Base-by-base conservation (phyloP, 352 stramenopile genomes). In the Pythium phragmiticola region DNA sequence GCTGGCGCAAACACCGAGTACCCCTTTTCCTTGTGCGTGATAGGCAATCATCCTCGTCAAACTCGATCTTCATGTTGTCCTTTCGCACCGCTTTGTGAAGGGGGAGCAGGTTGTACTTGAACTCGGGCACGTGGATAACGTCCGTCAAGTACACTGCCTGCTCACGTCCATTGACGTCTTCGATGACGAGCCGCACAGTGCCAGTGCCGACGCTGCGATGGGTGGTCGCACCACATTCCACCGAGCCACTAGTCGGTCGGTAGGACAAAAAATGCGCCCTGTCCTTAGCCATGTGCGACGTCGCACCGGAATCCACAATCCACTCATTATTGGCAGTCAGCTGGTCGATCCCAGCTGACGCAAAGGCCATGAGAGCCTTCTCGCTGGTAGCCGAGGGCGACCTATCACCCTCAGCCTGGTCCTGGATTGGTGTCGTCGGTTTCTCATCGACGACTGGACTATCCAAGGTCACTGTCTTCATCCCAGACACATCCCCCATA, bases 11-110 rank as follows among this genome's bases (percentile, higher is more conserved):
- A 41, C 16, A 26, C 64, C 13, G 7, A 33, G 45, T 59, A 60
- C 2, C 51, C 41, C 1, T 66, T 28, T 21, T 41, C 52, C 13
- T 68, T 60, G 60, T 66, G 60, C 6, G 37, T 41, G 55, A 70
- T 57, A 48, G 47, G 23, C 61, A 73, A 19, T 54, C 51, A 19
- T 58, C 28, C 6, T 47, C 50, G 28, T n/a, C 46, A 49, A 63
- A 58, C 19, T 57, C 51, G 9, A 61, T 61, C 4, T 34, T 28
- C 52, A 67, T 56, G 2, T 39, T 36, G 30, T 67, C 42, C 2
- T 34, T 17, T n/a, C 43, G 8, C 7, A 39, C 34, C 3, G 43
- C 60, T 17, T 62, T 56, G 42, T 51, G 51, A 4, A 67, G 51
- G 11, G 60, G 61, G 0, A 61, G 23, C 11, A 67, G 23, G 45